Evolutionary conservation across 805 yeast species (phyloP), one percentile per base, ranked within the genome.

Genomic region (Hanseniaspora jakobsenii): DNA sequence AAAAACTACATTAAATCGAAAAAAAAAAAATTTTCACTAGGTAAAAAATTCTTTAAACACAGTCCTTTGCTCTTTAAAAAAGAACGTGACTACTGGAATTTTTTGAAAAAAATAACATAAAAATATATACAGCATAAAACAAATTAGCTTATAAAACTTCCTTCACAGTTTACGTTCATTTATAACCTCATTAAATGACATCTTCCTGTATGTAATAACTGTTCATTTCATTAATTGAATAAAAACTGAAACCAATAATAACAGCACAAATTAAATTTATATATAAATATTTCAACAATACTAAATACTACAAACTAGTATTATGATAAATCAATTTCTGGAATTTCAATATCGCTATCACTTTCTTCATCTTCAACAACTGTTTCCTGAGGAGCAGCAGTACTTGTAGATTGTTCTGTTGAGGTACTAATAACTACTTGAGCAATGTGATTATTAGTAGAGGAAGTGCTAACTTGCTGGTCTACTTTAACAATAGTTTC

Each of bases 341-440:
- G 64, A 26, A 58, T 59, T 39, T 56, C 63, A 28, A 58, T 51
- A 23, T 58, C 63, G 16, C 59, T 55, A 31, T 50, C 62, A 12
- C 51, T 56, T 8, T 52, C 60, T 14, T 49, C 53, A 4, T 50
- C 54, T 31, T 44, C 47, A 7, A 6, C 18, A n/a, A 4, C 19
- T 12, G 9, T 23, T 32, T 24, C n/a, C n/a, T n/a, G n/a, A n/a
- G n/a, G 26, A 28, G 6, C 39, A 28, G 29, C 21, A 16, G 16
- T 41, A 27, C 10, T 26, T 23, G 13, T 29, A 30, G 19, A 21
- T 23, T 17, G 14, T 18, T 29, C 19, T 23, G 22, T 16, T 13
- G 21, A 9, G 22, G 31, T 31, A 6, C 36, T 36, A 30, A 43
- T 19, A 18, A 24, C 29, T 19, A 36, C 28, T n/a, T 40, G 47